phyloP scores from a whole-genome alignment of 2,329 filamentous ascomycete species.

The Kalmusia sp. region DNA sequence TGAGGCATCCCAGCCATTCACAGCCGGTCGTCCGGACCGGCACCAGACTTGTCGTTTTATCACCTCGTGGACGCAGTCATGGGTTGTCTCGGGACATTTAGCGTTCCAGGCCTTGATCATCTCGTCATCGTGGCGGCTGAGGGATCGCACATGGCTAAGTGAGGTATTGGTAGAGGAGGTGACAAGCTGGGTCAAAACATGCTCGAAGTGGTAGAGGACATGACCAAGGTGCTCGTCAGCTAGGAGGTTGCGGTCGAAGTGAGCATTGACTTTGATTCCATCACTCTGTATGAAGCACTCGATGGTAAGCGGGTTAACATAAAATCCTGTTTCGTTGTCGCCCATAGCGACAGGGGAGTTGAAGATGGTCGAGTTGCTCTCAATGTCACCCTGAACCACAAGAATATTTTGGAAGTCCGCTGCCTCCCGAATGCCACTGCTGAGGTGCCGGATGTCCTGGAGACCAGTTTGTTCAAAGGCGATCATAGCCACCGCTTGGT shows the following conservation, averaged over 20 bases:
- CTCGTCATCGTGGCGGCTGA: constrained; percentile 27
- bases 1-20: constrained; percentile 38
- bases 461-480: constrained; percentile 51
- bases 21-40: constrained; percentile 33
- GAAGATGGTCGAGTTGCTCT: too few species aligned
- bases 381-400: constrained; percentile 48
- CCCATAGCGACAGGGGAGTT: too few species aligned
- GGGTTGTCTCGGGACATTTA: constrained; percentile 24
- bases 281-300: constrained; percentile 31
- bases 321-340: constrained; percentile 40
- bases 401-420: constrained; percentile 57
- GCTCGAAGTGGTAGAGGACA: constrained; percentile 26
- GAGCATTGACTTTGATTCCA: constrained; percentile 31
- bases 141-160: constrained; percentile 24
- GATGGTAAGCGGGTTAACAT: constrained; percentile 43
- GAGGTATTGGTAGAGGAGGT: constrained; percentile 11
- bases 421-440: constrained; percentile 47
- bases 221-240: constrained; percentile 38
- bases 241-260: constrained; percentile 37
- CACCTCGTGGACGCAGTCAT: constrained; percentile 35
- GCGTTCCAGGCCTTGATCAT: constrained; percentile 34
- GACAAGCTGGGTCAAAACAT: too few species aligned
- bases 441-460: constrained; percentile 52
- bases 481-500: constrained; percentile 31
- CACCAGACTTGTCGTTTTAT: too few species aligned